Base-by-base conservation (phyloP, 345 rosid genomes). In the Gossypium anomalum region DNA sequence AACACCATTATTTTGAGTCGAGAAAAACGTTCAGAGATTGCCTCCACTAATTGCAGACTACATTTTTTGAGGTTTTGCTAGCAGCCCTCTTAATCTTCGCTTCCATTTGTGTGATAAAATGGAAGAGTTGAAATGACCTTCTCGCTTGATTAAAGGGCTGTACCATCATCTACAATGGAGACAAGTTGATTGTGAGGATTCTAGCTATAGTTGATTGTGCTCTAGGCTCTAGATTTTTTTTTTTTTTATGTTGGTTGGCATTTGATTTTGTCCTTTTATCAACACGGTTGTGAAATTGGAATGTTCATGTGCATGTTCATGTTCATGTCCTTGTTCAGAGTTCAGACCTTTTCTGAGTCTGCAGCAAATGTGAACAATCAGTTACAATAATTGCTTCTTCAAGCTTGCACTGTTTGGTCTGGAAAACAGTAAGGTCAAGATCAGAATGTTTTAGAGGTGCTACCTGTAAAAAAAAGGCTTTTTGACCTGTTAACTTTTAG, bases 1-100 rank as follows among this genome's bases (percentile, higher is more conserved):
- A 51, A 69, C 15, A 52, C 14, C 60, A 69, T 51, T 51, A 51
- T 68, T 48, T 49, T 67, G 59, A 51, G 72, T 69, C 59, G 9
- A 49, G 58, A 68, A 68, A 48, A 7, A 15, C 44, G 49, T 23
- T 25, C 38, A 49, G 14, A 48, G 59, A 27, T 69, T 51, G 73
- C 73, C 13, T 69, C 60, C 73, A 14, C 47, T 51, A 17, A 13
- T n/a, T 68, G 11, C 57, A 15, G 38, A 57, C 41, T 57, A 19
- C 61, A 20, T 55, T 55, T 49, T 49, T 55, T 55, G n/a, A 55
- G 59, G 7, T 57, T 57, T 57, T 57, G 61, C 20, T 5, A 2
- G 29, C 61, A 57, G 11, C 61, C 61, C 61, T 57, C 59, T 22
- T 55, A 49, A 52, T 15, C 56, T 52, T 2, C 55, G 6, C 19